Evolutionary conservation across 768 basidiomycete species (phyloP).

Genomic region (Cystobasidium onofrii): DNA sequence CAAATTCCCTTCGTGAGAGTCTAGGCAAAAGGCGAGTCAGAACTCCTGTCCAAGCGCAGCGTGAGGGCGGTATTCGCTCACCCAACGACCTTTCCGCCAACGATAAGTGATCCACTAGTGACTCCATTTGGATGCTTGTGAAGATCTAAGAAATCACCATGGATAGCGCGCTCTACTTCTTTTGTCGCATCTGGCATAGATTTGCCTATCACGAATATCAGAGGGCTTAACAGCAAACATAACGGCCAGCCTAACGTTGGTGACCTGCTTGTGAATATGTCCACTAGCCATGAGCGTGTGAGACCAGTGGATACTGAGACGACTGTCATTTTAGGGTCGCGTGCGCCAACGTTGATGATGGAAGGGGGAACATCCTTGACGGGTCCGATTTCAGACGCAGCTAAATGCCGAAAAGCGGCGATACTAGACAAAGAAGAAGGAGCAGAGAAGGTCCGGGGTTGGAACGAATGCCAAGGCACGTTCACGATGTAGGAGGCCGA

Average conservation of each 20-base stretch:
- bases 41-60: neutral
- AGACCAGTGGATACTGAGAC: constrained; percentile 69
- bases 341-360: constrained; percentile 56
- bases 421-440: constrained; percentile 58
- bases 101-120: neutral
- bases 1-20: constrained; percentile 10
- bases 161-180: constrained; percentile 12
- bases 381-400: constrained; percentile 68
- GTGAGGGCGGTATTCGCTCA: neutral
- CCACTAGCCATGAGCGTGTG: constrained; percentile 50
- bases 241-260: constrained; percentile 14
- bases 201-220: constrained; percentile 36
- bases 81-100: neutral
- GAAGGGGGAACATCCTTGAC: constrained; percentile 53
- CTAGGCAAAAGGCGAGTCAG: neutral
- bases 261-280: constrained; percentile 13
- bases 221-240: constrained; percentile 28
- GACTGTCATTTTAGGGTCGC: constrained; percentile 50
- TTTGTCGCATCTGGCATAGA: constrained; percentile 30
- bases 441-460: constrained; percentile 52
- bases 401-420: constrained; percentile 64
- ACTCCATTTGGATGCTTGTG: neutral
- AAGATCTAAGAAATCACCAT: constrained; percentile 15
- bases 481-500: neutral
- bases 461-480: constrained; percentile 48